These are phyloP conservation scores for Durotheca rogersii DNA, from an alignment of 495 filamentous ascomycete species.

Conservation along the genomic window DNA sequence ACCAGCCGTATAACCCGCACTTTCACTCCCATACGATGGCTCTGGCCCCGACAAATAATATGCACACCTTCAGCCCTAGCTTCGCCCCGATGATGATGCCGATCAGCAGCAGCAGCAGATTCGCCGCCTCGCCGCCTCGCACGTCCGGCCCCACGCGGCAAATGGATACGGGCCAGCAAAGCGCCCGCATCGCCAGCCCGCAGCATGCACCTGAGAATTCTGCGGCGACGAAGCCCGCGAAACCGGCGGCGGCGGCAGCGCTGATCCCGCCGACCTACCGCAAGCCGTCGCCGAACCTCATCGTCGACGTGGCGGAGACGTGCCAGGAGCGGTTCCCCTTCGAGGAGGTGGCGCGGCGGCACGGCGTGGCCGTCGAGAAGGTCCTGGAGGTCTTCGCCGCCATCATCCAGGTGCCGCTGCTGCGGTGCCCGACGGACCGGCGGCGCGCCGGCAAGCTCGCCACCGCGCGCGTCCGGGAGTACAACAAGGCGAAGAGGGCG, in stretches of 20 bases:
- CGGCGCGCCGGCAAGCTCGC: constrained; percentile 37
- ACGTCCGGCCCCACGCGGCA: constrained; percentile 10
- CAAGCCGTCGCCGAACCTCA: constrained; percentile 39
- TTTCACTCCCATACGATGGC: constrained; percentile 29
- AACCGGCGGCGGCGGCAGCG: constrained; percentile 27
- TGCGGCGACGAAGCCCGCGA: constrained; percentile 12
- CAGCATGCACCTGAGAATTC: constrained; percentile 12
- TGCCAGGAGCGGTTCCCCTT: constrained; percentile 49
- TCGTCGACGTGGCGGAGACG: constrained; percentile 53
- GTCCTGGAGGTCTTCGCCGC: constrained; percentile 48
- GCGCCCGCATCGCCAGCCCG: not conserved
- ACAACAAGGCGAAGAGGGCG: constrained; percentile 35
- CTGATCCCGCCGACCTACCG: constrained; percentile 36
- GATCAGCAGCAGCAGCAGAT: constrained; percentile 12
- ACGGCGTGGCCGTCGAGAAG: constrained; percentile 42
- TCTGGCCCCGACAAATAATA: constrained; percentile 20
- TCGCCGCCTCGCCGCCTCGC: constrained; percentile 17
- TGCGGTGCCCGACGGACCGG: constrained; percentile 46
- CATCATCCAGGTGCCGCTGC: constrained; percentile 47
- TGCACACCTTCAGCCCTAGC: constrained; percentile 23
- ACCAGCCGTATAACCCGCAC: constrained; percentile 20
- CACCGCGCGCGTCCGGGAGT: constrained; percentile 37
- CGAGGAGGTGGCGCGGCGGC: constrained; percentile 44
- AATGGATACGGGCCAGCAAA: constrained; percentile 11
- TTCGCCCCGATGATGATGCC: constrained; percentile 28